These are phyloP conservation scores for Phytopythium oedochilum DNA, from an alignment of 352 stramenopile genomes.

Conservation along the genomic window DNA sequence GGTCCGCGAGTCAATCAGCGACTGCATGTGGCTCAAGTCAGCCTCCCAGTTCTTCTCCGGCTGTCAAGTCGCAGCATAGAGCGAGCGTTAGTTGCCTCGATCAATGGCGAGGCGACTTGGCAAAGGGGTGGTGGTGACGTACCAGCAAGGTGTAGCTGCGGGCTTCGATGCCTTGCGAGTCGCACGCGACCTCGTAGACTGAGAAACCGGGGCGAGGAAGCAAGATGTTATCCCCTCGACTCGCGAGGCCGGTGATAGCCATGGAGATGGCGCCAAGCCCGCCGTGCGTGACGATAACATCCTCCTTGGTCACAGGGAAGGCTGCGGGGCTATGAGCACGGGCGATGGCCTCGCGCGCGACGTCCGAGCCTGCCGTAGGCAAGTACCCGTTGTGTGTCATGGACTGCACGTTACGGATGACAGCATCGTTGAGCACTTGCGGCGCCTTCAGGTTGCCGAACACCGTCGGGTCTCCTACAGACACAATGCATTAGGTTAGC, in stretches of 20 bases:
- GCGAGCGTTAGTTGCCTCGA: too few species aligned
- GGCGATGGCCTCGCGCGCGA: slow-evolving; percentile 76
- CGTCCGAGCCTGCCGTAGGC: slow-evolving; percentile 63
- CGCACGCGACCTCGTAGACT: slow-evolving; percentile 45
- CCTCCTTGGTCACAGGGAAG: slow-evolving; percentile 50
- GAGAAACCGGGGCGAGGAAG: slow-evolving; percentile 75
- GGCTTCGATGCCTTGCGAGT: slow-evolving; percentile 66
- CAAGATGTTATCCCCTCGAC: slow-evolving; percentile 68
- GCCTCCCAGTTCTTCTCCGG: slow-evolving; percentile 85
- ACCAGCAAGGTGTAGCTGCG: slow-evolving; percentile 67
- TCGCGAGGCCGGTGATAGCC: slow-evolving; percentile 71
- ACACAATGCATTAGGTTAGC: too few species aligned
- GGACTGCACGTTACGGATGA: slow-evolving; percentile 30
- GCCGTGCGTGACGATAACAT: slow-evolving; percentile 87
- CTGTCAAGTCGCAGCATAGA: background rate
- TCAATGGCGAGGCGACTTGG: too few species aligned
- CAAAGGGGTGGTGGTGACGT: too few species aligned
- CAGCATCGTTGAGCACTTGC: slow-evolving; percentile 51
- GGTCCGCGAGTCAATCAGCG: slow-evolving; percentile 58
- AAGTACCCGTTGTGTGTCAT: slow-evolving; percentile 76
- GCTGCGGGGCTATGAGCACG: slow-evolving; percentile 37
- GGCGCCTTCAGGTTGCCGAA: slow-evolving; percentile 78
- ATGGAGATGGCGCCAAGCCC: slow-evolving; percentile 87
- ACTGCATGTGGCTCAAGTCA: slow-evolving; percentile 85
- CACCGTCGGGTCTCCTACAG: slow-evolving; percentile 68